phyloP scores from a whole-genome alignment of 306 rosid species.

The Dalbergia cochinchinensis region DNA sequence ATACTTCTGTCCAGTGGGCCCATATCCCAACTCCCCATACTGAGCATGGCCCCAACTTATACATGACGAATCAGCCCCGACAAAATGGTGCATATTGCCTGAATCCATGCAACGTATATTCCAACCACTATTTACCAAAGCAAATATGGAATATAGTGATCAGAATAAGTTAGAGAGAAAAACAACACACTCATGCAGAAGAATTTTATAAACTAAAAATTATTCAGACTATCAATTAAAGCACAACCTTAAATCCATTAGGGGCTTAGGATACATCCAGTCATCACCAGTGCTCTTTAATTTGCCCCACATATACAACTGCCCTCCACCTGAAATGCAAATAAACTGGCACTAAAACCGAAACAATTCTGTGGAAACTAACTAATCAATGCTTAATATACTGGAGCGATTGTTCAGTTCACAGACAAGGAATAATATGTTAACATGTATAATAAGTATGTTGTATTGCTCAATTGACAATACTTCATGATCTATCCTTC shows the following conservation, averaged over 20 bases:
- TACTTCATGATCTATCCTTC: neutral
- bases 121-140: slow-evolving; percentile 78
- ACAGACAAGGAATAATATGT: neutral
- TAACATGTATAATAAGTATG: neutral
- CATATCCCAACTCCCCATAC: slow-evolving; percentile 97
- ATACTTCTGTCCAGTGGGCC: slow-evolving; percentile 94
- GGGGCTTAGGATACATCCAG: slow-evolving; percentile 99
- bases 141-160: slow-evolving; percentile 32
- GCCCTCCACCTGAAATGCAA: slow-evolving; percentile 84
- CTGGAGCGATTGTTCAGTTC: neutral
- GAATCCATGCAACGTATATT: slow-evolving; percentile 98
- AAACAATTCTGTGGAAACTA: neutral
- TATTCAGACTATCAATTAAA: slow-evolving; percentile 29
- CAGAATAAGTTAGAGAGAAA: slow-evolving; percentile 11
- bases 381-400: slow-evolving; percentile 1
- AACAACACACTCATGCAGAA: neutral
- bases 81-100: slow-evolving; percentile 95
- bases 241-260: slow-evolving; percentile 91
- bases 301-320: slow-evolving; percentile 98
- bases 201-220: slow-evolving; percentile 14
- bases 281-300: slow-evolving; percentile 90
- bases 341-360: slow-evolving; percentile 24
- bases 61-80: slow-evolving; percentile 97
- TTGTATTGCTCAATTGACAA: neutral
- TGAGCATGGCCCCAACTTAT: slow-evolving; percentile 99